A percentile compares a stretch with the other conserved stretches of the same genome.
Conservation (phyloP, 2,329 filamentous ascomycete genomes). For the Sporothrix humicola region DNA sequence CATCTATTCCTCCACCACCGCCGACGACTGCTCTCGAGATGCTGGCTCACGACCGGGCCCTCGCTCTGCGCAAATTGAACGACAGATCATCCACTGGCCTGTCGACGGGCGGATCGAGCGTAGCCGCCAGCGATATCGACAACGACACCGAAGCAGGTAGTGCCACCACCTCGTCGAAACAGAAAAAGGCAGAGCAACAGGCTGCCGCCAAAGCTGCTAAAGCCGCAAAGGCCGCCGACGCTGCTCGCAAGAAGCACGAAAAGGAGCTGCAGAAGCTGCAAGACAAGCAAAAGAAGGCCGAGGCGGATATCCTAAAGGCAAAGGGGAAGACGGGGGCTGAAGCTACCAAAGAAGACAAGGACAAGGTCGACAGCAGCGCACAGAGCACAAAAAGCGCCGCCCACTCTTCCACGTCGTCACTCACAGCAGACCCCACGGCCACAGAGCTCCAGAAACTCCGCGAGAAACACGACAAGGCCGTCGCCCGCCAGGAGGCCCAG, state of each 20-base stretch:
- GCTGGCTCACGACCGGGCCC: background rate
- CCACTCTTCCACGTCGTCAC: background rate
- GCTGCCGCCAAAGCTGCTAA: constrained; percentile 34
- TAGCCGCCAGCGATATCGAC: background rate
- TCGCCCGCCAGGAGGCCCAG: constrained; percentile 70
- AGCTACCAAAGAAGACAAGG: constrained; percentile 48
- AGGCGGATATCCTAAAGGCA: background rate
- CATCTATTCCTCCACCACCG: background rate
- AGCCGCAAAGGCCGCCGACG: constrained; percentile 38
- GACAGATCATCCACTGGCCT: background rate
- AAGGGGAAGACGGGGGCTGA: constrained; percentile 59
- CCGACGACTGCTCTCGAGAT: constrained; percentile 11
- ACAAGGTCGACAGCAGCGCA: constrained; percentile 38
- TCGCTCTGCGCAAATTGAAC: constrained; percentile 3
- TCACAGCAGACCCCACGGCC: background rate
- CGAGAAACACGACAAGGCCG: constrained; percentile 67
- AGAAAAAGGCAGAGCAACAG: background rate
- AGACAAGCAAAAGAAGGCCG: constrained; percentile 54
- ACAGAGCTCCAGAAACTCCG: constrained; percentile 60
- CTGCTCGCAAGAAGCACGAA: constrained; percentile 53
- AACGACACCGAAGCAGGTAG: constrained; percentile 9
- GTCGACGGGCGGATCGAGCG: constrained; percentile 13
- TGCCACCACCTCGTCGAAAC: background rate
- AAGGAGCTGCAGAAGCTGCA: constrained; percentile 70
- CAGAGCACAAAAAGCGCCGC: background rate